Percentiles rank a stretch among this genome's conserved stretches.
Conservation (phyloP, 805 yeast genomes). For the Teunomyces kruisii region DNA sequence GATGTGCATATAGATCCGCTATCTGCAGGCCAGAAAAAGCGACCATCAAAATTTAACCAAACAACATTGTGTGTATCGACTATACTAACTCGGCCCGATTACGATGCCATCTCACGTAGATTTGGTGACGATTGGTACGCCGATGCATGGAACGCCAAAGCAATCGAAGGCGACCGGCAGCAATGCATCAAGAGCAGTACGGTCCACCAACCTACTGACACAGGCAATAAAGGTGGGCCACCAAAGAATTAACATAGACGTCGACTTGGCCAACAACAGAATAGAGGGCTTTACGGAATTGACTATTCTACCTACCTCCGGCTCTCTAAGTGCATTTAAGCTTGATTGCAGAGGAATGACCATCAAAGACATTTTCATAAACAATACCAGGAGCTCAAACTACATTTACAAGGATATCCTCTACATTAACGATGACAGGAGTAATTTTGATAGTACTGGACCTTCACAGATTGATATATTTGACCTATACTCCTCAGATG, state of each 20-base stretch:
- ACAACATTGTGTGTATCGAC: not conserved
- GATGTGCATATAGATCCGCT: not conserved
- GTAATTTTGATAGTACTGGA: conserved; percentile 26
- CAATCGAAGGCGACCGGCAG: conserved; percentile 2
- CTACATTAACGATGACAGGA: conserved; percentile 34
- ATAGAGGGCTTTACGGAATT: conserved; percentile 79
- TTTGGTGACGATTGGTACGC: conserved; percentile 9
- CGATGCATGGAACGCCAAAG: conserved; percentile 6
- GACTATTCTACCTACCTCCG: conserved; percentile 70
- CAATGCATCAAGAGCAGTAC: conserved; percentile 18
- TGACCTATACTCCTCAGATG: conserved; percentile 43
- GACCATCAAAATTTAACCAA: conserved; percentile 1
- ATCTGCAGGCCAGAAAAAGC: conserved; percentile 1
- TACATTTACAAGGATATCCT: conserved; percentile 58
- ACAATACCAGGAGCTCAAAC: conserved; percentile 50
- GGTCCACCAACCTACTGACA: conserved; percentile 23
- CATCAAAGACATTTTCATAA: conserved; percentile 64
- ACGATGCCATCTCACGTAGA: conserved; percentile 8
- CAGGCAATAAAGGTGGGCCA: conserved; percentile 75
- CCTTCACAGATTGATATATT: conserved; percentile 30
- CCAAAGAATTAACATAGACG: conserved; percentile 77
- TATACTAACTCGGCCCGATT: too few species aligned
- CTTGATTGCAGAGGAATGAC: conserved; percentile 80
- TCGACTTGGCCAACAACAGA: conserved; percentile 63
- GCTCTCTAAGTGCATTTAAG: conserved; percentile 55